Conservation (phyloP, 176 grass and related monocot species). For the Cenchrus purpureus region DNA sequence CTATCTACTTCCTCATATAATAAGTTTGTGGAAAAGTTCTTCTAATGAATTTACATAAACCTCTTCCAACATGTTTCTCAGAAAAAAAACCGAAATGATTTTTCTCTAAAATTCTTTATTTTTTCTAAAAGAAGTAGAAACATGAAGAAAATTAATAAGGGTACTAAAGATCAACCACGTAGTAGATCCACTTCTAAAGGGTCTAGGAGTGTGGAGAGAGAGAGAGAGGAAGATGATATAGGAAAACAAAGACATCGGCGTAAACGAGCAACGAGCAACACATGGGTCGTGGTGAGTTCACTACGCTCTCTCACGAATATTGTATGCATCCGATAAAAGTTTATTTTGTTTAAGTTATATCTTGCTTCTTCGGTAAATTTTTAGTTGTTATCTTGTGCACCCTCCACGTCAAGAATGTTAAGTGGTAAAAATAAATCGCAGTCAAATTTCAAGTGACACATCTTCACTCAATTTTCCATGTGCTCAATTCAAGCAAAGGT, state of each 20-base stretch:
- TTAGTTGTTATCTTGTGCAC: not conserved
- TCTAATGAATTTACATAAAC: not conserved
- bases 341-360: not conserved
- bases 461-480: too few relatives aligned
- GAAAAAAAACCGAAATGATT: too few relatives aligned
- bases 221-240: too few relatives aligned
- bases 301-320: not conserved
- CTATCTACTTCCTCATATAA: not conserved
- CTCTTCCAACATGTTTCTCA: too few relatives aligned
- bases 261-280: not conserved
- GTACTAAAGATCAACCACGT: not conserved
- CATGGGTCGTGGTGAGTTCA: not conserved
- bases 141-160: not conserved
- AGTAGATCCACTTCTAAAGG: not conserved
- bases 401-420: not conserved
- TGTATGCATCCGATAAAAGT: not conserved
- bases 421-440: not conserved
- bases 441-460: too few relatives aligned
- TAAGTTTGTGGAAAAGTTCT: not conserved
- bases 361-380: not conserved
- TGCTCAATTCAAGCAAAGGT: too few relatives aligned
- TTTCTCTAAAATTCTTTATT: not conserved
- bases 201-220: not conserved
- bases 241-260: not conserved
- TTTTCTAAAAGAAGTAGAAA: not conserved